phyloP scores from a whole-genome alignment of 331 rosid genomes.

The Arachis monticola region DNA sequence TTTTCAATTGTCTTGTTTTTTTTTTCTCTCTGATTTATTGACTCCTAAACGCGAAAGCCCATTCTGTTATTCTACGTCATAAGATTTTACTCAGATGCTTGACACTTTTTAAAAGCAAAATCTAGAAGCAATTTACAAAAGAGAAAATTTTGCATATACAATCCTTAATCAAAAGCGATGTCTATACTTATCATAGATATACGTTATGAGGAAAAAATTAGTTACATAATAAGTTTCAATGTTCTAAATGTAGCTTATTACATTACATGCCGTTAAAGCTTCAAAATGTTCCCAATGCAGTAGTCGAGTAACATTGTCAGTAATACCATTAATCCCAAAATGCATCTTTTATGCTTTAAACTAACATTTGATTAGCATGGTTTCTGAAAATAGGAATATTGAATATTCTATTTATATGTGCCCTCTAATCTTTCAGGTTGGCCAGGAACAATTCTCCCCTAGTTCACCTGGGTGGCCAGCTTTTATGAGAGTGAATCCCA shows the following conservation, averaged over 20 bases:
- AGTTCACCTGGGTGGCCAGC: constrained; percentile 98
- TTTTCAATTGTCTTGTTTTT: not conserved
- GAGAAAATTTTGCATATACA: not conserved
- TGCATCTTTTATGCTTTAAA: not conserved
- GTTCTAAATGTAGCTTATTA: constrained; percentile 10
- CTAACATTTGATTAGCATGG: constrained; percentile 12
- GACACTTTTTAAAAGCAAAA: constrained; percentile 22
- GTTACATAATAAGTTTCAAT: constrained; percentile 29
- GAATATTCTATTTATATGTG: constrained; percentile 9
- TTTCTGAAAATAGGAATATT: constrained; percentile 8
- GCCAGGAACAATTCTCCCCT: constrained; percentile 97
- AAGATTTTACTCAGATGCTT: constrained; percentile 24
- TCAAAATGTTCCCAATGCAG: not conserved
- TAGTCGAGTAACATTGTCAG: not conserved
- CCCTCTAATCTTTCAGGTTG: constrained; percentile 64
- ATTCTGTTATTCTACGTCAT: constrained; percentile 15
- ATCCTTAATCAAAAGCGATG: not conserved
- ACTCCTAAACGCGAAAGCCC: not conserved
- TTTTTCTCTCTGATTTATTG: too few species aligned
- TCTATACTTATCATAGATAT: constrained; percentile 9
- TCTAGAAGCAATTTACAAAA: constrained; percentile 13
- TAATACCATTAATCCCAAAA: constrained; percentile 6
- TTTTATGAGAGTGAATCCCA: constrained; percentile 98
- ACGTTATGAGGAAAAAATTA: constrained; percentile 13
- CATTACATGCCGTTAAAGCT: not conserved